A percentile compares a stretch with the other conserved stretches of the same genome.
Evolutionary conservation across 768 basidiomycete genomes (phyloP).

Genomic region (Phylloporus sp.): DNA sequence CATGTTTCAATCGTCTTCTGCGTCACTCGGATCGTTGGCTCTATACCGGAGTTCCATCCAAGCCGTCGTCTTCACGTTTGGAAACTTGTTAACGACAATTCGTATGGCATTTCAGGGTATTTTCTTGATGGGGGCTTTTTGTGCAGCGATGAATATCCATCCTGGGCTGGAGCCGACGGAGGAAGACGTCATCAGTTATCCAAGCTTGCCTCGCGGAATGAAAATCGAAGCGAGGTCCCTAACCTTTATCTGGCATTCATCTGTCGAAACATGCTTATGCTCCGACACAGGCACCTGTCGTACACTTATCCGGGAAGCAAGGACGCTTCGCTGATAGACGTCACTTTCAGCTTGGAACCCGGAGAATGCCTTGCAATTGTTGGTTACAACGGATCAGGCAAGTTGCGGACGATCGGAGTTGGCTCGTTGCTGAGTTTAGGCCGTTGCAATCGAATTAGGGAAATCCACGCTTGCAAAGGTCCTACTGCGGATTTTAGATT

Average conservation of each 20-base stretch:
- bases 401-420: slow-evolving; percentile 21
- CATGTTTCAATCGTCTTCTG: slow-evolving; percentile 63
- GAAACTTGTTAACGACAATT: slow-evolving; percentile 55
- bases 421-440: slow-evolving; percentile 8
- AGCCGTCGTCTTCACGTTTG: slow-evolving; percentile 60
- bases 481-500: slow-evolving; percentile 73
- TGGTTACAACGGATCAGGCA: slow-evolving; percentile 79
- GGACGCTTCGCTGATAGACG: slow-evolving; percentile 61
- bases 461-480: slow-evolving; percentile 87
- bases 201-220: slow-evolving; percentile 50
- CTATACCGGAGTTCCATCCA: slow-evolving; percentile 77
- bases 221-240: slow-evolving; percentile 65
- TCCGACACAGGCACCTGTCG: slow-evolving; percentile 46
- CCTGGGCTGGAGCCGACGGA: slow-evolving; percentile 61
- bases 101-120: slow-evolving; percentile 80
- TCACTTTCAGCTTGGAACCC: slow-evolving; percentile 64
- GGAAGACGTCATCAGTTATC: slow-evolving; percentile 48
- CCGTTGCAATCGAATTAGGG: slow-evolving; percentile 38
- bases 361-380: slow-evolving; percentile 85
- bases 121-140: slow-evolving; percentile 84
- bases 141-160: slow-evolving; percentile 66
- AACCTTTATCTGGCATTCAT: slow-evolving; percentile 9
- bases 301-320: slow-evolving; percentile 77
- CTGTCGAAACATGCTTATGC: slow-evolving; percentile 7
- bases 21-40: slow-evolving; percentile 76